Percentiles rank a stretch among this genome's conserved stretches.
phyloP scores from a whole-genome alignment of 768 basidiomycete species.

The Mycena albidolilacea region DNA sequence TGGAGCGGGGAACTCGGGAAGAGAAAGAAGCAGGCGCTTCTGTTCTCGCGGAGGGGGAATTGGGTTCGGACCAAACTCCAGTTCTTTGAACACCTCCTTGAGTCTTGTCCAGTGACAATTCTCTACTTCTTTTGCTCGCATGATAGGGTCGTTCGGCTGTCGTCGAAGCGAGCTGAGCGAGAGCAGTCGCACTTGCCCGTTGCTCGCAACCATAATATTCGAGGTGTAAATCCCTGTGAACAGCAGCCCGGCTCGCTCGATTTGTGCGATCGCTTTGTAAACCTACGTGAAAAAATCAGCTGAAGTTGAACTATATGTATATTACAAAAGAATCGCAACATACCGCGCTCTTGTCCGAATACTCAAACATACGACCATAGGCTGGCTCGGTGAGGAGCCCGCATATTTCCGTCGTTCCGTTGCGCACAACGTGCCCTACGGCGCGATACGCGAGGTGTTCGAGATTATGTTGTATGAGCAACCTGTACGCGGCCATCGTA shows the following conservation, averaged over 20 bases:
- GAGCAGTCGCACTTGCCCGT: constrained; percentile 19
- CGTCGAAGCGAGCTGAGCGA: background rate
- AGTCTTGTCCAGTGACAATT: constrained; percentile 23
- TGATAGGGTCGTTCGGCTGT: constrained; percentile 6
- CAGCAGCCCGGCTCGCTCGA: constrained; percentile 29
- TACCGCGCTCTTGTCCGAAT: constrained; percentile 34
- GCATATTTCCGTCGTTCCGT: constrained; percentile 36
- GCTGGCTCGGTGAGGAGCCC: constrained; percentile 41
- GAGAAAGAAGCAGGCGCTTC: background rate
- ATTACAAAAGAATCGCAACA: background rate
- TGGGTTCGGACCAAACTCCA: background rate
- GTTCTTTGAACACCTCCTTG: constrained; percentile 9
- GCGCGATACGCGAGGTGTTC: constrained; percentile 35
- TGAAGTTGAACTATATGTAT: background rate
- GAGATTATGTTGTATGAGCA: constrained; percentile 25
- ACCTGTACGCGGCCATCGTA: constrained; percentile 10
- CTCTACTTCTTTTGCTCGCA: background rate
- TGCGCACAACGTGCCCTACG: constrained; percentile 41
- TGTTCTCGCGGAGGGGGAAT: constrained; percentile 12
- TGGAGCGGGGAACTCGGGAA: constrained; percentile 17
- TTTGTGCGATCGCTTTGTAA: constrained; percentile 28
- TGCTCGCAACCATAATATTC: constrained; percentile 13
- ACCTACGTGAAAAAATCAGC: constrained; percentile 15
- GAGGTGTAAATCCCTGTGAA: constrained; percentile 6
- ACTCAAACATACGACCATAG: constrained; percentile 35